Evolutionary conservation across 1,284 basidiomycete species (phyloP), one percentile per base, ranked within the genome.

Genomic region (Meripilus lineatus): DNA sequence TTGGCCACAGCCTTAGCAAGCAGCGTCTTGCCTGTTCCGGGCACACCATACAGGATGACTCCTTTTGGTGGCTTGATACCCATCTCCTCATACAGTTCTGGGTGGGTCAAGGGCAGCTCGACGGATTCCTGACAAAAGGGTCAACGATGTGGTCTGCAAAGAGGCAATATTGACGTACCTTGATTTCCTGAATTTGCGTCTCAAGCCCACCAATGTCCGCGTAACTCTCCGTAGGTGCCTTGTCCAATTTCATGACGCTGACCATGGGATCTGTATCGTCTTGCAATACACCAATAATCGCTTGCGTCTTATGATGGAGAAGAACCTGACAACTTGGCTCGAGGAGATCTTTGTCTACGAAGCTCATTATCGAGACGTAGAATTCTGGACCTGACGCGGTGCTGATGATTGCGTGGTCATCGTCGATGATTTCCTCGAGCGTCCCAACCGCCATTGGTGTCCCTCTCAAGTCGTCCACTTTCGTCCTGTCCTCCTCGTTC

Each of bases 11-110:
- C 95, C 66, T 99, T 99, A 18, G 96, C 95, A 2, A 99, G 81
- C 1, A 99, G 78, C 0, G 96, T 99, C 71, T 99, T 99, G 43
- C 96, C 96, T 11, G 96, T 99, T 53, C 96, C 96, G 1, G 96
- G 96, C 5, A 95, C 94, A 59, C 96, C 96, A 59, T 99, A 99
- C 1, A 99, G 78, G 55, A 99, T 98, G 58, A 99, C 96, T 74
- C 96, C 96, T 66, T 99, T 99, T 26, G 96, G 96, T 30, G 95
- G 95, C 56, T 89, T 88, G 67, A 99, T 98, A 48, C 96, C 96
- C 96, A 99, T 98, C 72, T 99, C 95, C 66, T 99, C 95, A 68
- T 99, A 99, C 32, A 99, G 70, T 62, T 99, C 96, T 7, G 96
- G 96, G 64, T 99, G 96, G 14, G 95, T 99, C 38, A 99, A 76